These are phyloP conservation scores for Mortierella hygrophila DNA, from an alignment of 192 early-diverging fungal genomes.

Conservation along the genomic window DNA sequence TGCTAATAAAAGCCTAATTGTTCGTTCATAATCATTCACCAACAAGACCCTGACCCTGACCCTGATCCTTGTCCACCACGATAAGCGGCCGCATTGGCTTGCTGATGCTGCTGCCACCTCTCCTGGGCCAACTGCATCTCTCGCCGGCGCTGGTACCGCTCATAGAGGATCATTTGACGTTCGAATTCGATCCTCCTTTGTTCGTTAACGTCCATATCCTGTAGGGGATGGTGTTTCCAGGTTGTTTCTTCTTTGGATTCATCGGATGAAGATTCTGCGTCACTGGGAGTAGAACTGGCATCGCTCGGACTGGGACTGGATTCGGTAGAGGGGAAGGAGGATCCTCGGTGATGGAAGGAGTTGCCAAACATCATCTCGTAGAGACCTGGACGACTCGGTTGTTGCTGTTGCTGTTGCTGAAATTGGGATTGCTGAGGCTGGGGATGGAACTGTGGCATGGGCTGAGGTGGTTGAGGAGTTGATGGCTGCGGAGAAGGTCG, in stretches of 20 bases:
- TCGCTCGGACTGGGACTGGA: neutral
- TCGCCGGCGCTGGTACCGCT: constrained; percentile 7
- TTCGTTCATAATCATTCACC: too few relatives aligned
- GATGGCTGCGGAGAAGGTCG: neutral
- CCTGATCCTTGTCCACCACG: too few relatives aligned
- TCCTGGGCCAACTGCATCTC: neutral
- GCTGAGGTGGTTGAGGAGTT: neutral
- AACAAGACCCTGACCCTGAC: too few relatives aligned
- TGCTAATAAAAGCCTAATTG: too few relatives aligned
- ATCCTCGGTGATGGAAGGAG: neutral
- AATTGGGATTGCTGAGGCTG: neutral
- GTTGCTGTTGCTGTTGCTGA: neutral
- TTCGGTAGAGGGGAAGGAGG: neutral
- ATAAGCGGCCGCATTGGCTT: neutral
- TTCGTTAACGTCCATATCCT: neutral
- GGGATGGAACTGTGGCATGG: neutral
- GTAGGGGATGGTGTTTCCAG: neutral
- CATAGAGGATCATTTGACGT: constrained; percentile 20
- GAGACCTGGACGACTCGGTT: neutral
- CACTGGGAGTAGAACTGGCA: neutral
- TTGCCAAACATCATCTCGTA: neutral
- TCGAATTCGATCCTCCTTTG: constrained; percentile 17
- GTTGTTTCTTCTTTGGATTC: neutral
- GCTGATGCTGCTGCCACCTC: constrained; percentile 4
- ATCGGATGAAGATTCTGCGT: neutral